Evolutionary conservation across 192 early-diverging fungal genomes (phyloP).

Genomic region (Glomus cerebriforme): DNA sequence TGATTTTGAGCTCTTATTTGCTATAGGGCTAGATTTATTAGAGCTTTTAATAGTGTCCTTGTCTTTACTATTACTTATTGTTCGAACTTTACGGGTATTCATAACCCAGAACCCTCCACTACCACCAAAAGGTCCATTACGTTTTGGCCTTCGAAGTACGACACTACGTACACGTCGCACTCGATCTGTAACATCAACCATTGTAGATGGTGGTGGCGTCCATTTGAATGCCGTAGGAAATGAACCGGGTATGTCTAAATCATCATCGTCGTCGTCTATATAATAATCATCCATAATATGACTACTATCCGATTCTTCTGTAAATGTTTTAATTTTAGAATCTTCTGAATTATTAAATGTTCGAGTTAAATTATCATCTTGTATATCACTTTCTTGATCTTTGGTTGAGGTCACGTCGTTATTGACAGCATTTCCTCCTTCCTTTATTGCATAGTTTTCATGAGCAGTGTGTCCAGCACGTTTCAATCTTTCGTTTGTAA

Average conservation of each 20-base stretch:
- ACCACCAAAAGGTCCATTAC: constrained; percentile 32
- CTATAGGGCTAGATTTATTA: constrained; percentile 16
- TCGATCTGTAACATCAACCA: background rate
- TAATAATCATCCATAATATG: background rate
- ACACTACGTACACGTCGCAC: constrained; percentile 24
- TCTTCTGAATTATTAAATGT: background rate
- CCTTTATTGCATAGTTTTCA: background rate
- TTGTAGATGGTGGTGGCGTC: background rate
- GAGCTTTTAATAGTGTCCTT: constrained; percentile 6
- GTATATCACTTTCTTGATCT: background rate
- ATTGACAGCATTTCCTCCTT: background rate
- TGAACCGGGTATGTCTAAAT: constrained; percentile 29
- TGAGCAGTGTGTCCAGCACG: constrained; percentile 31
- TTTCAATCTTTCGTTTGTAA: constrained; percentile 22
- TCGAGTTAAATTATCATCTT: background rate
- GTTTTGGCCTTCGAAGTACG: constrained; percentile 21
- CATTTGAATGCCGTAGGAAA: constrained; percentile 14
- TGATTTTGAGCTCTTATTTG: constrained; percentile 18
- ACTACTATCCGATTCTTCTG: background rate
- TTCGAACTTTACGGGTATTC: constrained; percentile 26
- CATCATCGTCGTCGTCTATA: constrained; percentile 2
- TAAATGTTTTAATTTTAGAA: background rate
- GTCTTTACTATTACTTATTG: background rate
- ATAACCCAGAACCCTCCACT: constrained; percentile 25
- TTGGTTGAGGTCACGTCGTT: background rate